Percentiles rank a stretch among this genome's conserved stretches.
Evolutionary conservation across 352 stramenopile genomes (phyloP).

Genomic region (Phytophthora chlamydospora): DNA sequence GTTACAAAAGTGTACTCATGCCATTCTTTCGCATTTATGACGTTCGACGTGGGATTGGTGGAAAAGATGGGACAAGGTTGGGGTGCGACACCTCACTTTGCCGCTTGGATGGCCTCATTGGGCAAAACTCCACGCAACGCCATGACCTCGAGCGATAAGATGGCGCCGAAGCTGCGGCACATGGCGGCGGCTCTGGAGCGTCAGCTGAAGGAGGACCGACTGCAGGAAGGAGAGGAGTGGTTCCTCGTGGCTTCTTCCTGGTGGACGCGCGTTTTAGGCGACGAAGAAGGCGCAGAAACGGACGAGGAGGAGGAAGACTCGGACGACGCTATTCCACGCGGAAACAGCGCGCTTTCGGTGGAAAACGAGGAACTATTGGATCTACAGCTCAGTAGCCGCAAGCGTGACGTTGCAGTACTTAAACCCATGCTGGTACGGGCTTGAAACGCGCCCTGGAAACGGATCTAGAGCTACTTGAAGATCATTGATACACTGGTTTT

Average conservation of each 20-base stretch:
- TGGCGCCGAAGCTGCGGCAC: constrained; percentile 7
- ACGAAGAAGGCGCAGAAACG: constrained; percentile 37
- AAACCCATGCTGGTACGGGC: constrained; percentile 55
- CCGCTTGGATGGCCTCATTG: background rate
- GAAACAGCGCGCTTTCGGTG: constrained; percentile 26
- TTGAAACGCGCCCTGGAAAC: constrained; percentile 4
- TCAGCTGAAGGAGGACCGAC: constrained; percentile 39
- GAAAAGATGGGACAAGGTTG: no score
- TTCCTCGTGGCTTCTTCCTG: constrained; percentile 60
- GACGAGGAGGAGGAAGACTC: constrained; percentile 45
- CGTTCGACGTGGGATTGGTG: no score
- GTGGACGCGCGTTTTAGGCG: constrained; percentile 54
- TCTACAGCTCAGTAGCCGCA: constrained; percentile 41
- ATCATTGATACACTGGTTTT: constrained; percentile 3
- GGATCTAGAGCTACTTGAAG: background rate
- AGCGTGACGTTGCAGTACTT: constrained; percentile 57
- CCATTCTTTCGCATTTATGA: no score
- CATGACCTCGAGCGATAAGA: constrained; percentile 13
- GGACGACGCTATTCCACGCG: constrained; percentile 14
- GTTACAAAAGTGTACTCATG: no score
- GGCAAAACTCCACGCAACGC: constrained; percentile 7
- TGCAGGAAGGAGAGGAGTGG: constrained; percentile 64
- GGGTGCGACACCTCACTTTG: no score
- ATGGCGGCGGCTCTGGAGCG: constrained; percentile 32
- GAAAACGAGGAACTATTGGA: constrained; percentile 64